Percentiles rank a stretch among this genome's conserved stretches.
Conservation (phyloP, 371 early-diverging fungal genomes). For the Mucor irregularis region DNA sequence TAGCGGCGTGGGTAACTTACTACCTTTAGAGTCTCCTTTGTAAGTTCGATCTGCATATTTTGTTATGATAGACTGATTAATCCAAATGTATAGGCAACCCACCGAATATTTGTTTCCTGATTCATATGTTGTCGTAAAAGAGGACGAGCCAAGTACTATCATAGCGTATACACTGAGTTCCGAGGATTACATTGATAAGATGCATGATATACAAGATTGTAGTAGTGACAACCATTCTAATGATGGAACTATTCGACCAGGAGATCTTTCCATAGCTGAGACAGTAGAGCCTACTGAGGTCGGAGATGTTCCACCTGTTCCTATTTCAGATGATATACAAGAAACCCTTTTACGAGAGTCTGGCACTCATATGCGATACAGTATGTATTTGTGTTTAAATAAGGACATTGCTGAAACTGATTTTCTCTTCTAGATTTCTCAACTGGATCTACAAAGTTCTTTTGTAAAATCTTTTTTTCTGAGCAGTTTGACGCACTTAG, state of each 20-base stretch:
- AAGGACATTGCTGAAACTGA: not conserved
- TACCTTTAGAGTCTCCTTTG: slow-evolving; percentile 77
- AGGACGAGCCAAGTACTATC: slow-evolving; percentile 94
- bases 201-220: slow-evolving; percentile 41
- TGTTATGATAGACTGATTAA: too few species aligned
- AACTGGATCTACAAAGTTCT: slow-evolving; percentile 76
- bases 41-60: slow-evolving; percentile 32
- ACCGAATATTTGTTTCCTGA: slow-evolving; percentile 89
- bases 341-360: slow-evolving; percentile 68
- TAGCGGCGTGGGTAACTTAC: slow-evolving; percentile 55
- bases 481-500: slow-evolving; percentile 94
- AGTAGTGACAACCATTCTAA: slow-evolving; percentile 15
- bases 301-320: not conserved
- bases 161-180: slow-evolving; percentile 83
- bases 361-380: slow-evolving; percentile 71
- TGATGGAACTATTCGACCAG: slow-evolving; percentile 12
- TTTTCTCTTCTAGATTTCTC: slow-evolving; percentile 52
- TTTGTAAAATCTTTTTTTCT: slow-evolving; percentile 91
- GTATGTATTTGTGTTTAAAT: slow-evolving; percentile 32
- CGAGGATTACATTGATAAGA: slow-evolving; percentile 48
- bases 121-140: slow-evolving; percentile 85
- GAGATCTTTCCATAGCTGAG: not conserved
- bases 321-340: slow-evolving; percentile 37
- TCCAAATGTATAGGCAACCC: slow-evolving; percentile 41
- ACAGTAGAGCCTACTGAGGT: slow-evolving; percentile 11